Conservation (phyloP, 2,329 filamentous ascomycete genomes). For the Westerdykella ornata region DNA sequence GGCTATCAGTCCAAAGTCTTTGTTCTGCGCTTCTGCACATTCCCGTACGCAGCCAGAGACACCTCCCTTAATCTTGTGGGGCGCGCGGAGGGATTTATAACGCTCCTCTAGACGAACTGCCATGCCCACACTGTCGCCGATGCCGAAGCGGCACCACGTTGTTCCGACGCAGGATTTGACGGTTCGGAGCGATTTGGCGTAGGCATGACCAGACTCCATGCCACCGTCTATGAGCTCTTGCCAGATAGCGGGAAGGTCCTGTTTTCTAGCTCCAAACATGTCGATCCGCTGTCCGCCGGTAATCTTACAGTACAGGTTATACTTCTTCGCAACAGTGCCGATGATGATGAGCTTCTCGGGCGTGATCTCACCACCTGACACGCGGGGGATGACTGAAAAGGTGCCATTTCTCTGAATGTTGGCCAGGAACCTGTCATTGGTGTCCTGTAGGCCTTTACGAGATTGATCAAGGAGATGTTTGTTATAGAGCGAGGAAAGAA, state of each 20-base stretch:
- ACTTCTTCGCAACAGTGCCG: conserved; percentile 77
- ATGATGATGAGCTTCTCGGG: conserved; percentile 79
- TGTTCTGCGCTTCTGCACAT: conserved; percentile 86
- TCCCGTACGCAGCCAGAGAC: conserved; percentile 89
- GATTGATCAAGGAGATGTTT: conserved; percentile 68
- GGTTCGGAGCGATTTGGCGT: conserved; percentile 80
- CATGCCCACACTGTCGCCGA: conserved; percentile 87
- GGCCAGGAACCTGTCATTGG: conserved; percentile 79
- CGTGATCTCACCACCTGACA: conserved; percentile 80
- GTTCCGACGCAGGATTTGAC: conserved; percentile 90
- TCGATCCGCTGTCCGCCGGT: conserved; percentile 89
- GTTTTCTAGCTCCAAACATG: conserved; percentile 85
- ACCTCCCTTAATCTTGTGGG: conserved; percentile 87
- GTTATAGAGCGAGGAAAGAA: conserved; percentile 77
- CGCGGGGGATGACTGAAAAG: conserved; percentile 78
- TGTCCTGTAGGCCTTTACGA: conserved; percentile 73
- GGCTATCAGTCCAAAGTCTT: conserved; percentile 88
- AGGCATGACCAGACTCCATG: conserved; percentile 86
- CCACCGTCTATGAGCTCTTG: conserved; percentile 70
- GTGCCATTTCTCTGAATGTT: conserved; percentile 92
- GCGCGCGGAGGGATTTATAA: conserved; percentile 83
- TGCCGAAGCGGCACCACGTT: conserved; percentile 84
- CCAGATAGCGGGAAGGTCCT: conserved; percentile 80
- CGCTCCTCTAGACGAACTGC: conserved; percentile 80
- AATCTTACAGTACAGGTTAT: conserved; percentile 81